Conservation (phyloP, 1,139 yeast species). For the Geotrichum cucujoidarum region DNA sequence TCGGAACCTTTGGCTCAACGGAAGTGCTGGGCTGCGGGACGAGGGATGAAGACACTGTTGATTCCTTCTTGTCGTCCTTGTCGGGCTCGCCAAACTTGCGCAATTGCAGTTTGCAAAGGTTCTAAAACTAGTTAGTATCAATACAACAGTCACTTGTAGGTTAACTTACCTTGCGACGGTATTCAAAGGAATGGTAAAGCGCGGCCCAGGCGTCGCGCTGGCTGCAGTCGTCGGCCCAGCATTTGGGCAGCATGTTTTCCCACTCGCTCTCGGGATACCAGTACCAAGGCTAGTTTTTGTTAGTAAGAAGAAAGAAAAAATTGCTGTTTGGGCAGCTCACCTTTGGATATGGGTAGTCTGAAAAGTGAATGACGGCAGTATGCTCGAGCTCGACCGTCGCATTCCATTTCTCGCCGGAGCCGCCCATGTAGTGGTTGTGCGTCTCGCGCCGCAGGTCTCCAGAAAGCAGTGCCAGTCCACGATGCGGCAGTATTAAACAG, state of each 20-base stretch:
- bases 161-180: slow-evolving; percentile 6
- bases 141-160: neutral
- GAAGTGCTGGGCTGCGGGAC: too few relatives aligned
- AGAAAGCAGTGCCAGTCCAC: slow-evolving; percentile 45
- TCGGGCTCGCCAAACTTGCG: too few relatives aligned
- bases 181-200: slow-evolving; percentile 4
- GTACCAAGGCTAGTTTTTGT: slow-evolving; percentile 17
- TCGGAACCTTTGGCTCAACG: too few relatives aligned
- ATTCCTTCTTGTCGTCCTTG: too few relatives aligned
- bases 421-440: slow-evolving; percentile 14
- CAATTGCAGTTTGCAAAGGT: neutral
- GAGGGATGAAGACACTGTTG: too few relatives aligned
- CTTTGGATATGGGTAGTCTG: slow-evolving; percentile 21
- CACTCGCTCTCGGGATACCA: neutral
- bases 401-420: slow-evolving; percentile 14
- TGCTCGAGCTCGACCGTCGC: slow-evolving; percentile 2
- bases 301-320: neutral
- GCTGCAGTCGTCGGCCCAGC: slow-evolving; percentile 4
- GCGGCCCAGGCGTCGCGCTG: slow-evolving; percentile 8
- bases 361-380: slow-evolving; percentile 15
- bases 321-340: slow-evolving; percentile 1
- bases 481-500: slow-evolving; percentile 43
- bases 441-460: slow-evolving; percentile 43
- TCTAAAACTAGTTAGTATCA: neutral
- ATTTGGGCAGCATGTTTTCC: slow-evolving; percentile 3